Evolutionary conservation across 805 yeast species (phyloP), one percentile per base, ranked within the genome.

Genomic region (Zygoascus biomembranicola): DNA sequence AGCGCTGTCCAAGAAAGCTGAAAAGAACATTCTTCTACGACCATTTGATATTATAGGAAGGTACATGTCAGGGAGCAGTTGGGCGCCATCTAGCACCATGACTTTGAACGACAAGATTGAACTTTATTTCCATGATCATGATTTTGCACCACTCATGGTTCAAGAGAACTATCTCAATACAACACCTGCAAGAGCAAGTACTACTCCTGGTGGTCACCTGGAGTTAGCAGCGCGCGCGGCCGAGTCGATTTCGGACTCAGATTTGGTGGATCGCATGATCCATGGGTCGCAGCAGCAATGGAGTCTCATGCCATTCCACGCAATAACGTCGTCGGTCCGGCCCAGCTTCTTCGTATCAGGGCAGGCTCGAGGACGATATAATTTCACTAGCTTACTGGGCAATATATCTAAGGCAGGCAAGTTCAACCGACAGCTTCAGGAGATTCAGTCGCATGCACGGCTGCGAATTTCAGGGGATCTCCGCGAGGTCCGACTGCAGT

Each of bases 261-360:
- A 94, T 67, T 66, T 85, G 23, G 85, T 90, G 26, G 96, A 89
- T 64, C 74, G 81, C 28, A 76, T 80, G 66, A 92, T 94, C 54
- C 87, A 95, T 64, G 85, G 95, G 45, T 79, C 92, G 43, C 96
- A 90, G 60, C 98, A 92, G 68, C 87, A 87, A 61, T 90, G 98
- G 98, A 81, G 94, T 56, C 75, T 92, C 55, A 77, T 94, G 74
- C 99, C 98, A 6, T 77, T 89, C 62, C 97, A 89, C 69, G 97
- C 90, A 0, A 77, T 89, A 3, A 74, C 86, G 75, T 90, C 97
- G 1, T 79, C 95, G 0, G 88, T 94, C 11, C 72, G 79, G 49
- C 99, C 98, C 0, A 77, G 88, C 0, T 80, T 81, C 35, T 78
- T 76, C 58, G 82, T 89, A 19, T 83, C 87, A 14, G 97, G 97